Conservation (phyloP, 805 yeast species). For the Kodamaea nitidulidarum region DNA sequence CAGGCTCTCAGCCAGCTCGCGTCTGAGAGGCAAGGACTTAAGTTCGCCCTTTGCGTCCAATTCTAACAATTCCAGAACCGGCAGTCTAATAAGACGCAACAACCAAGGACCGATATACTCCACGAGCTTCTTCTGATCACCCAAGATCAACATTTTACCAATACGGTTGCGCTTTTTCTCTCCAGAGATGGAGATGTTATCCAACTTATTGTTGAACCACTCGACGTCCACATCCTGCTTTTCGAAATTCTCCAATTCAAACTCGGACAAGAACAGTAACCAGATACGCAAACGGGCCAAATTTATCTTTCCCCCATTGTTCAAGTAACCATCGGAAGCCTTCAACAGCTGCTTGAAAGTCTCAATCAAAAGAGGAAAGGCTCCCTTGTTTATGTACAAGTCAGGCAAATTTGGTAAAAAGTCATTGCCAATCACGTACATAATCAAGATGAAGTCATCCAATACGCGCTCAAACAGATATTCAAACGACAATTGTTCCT, state of each 20-base stretch:
- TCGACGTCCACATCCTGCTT: slow-evolving; percentile 77
- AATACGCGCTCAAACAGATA: slow-evolving; percentile 84
- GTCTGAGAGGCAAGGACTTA: slow-evolving; percentile 38
- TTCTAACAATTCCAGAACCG: slow-evolving; percentile 32
- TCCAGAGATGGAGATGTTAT: slow-evolving; percentile 70
- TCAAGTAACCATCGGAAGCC: slow-evolving; percentile 76
- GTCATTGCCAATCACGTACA: slow-evolving; percentile 96
- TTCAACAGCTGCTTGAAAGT: slow-evolving; percentile 80
- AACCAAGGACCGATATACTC: slow-evolving; percentile 53
- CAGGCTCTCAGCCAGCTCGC: slow-evolving; percentile 44
- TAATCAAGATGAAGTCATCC: slow-evolving; percentile 88
- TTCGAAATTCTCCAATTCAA: slow-evolving; percentile 85
- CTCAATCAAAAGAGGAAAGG: slow-evolving; percentile 85
- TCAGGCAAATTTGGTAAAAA: slow-evolving; percentile 96
- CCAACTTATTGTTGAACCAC: slow-evolving; percentile 86
- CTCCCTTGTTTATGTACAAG: slow-evolving; percentile 89
- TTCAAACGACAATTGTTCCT: slow-evolving; percentile 57
- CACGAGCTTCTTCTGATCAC: slow-evolving; percentile 72
- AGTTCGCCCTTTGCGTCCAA: slow-evolving; percentile 28
- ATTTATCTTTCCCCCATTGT: slow-evolving; percentile 78
- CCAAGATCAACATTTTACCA: slow-evolving; percentile 61
- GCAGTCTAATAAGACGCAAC: slow-evolving; percentile 28
- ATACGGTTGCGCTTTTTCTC: slow-evolving; percentile 61
- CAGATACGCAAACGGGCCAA: slow-evolving; percentile 67
- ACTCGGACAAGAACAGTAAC: slow-evolving; percentile 70